Conservation (phyloP, 2,329 filamentous ascomycete species). For the Teratosphaeria destructans region DNA sequence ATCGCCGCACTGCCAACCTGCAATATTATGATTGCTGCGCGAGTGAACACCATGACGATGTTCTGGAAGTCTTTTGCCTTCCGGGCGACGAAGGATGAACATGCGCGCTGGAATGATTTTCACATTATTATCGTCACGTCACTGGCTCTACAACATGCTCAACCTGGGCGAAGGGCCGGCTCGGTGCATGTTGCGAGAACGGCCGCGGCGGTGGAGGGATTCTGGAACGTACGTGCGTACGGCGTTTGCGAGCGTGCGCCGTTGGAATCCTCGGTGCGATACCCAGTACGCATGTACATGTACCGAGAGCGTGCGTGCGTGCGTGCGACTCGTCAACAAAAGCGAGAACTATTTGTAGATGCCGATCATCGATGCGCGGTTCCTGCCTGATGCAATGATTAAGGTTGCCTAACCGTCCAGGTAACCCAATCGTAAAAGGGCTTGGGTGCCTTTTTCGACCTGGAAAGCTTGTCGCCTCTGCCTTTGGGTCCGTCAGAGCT, state of each 20-base stretch:
- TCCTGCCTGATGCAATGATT: not conserved
- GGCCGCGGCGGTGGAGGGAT: not conserved
- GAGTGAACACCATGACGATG: not conserved
- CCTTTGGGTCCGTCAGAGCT: not conserved
- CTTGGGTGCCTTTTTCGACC: not conserved
- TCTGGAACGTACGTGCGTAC: not conserved
- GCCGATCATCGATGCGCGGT: not conserved
- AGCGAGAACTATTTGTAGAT: not conserved
- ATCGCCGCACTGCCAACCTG: not conserved
- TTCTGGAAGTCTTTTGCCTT: no score
- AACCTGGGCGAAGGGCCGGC: not conserved
- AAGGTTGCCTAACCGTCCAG: not conserved
- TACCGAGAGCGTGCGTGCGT: not conserved
- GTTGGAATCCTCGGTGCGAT: no score
- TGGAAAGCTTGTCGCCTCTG: no score
- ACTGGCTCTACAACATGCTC: not conserved
- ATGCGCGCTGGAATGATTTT: not conserved
- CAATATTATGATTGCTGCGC: not conserved
- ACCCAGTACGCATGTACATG: no score
- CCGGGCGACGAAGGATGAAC: not conserved
- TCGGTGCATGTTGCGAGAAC: not conserved
- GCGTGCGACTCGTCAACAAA: not conserved
- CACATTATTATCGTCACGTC: not conserved
- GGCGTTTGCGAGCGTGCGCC: not conserved
- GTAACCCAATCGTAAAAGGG: not conserved